Base-by-base conservation (phyloP, 2,329 filamentous ascomycete species). In the Monosporascus sp. region DNA sequence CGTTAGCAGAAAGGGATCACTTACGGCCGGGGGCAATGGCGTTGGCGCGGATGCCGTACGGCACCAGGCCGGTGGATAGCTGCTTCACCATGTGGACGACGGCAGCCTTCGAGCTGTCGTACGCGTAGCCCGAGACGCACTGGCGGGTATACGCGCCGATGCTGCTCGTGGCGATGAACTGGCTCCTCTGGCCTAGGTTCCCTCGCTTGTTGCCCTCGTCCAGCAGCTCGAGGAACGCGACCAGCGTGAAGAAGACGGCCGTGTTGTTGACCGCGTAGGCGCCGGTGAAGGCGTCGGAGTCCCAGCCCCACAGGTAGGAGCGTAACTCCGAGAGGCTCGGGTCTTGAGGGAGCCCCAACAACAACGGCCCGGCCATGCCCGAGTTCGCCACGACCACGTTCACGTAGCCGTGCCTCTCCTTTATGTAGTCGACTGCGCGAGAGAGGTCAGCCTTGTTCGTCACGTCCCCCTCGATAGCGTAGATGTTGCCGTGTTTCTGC, bases 41-140 rank as follows among this genome's bases (percentile, higher is more conserved):
- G 49, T 66, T 65, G 14, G 55, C 55, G 9, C 66, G 70, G n/a
- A 89, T 74, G 1, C 74, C 71, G 22, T 78, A 75, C 53, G 80
- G 78, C 47, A 77, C 75, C 48, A 88, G 76, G 61, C 81, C 77
- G 20, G 83, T 81, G 7, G 79, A 79, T 67, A 89, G 77, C 62
- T 86, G 76, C 67, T 87, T 87, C 25, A 82, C 82, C 59, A 89
- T 67, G 59, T 88, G 85, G 2, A 83, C 80, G 0, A 82, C 80
- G 0, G 80, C 86, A 1, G 81, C 84, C 70, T 89, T 89, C 51
- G 80, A 82, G 1, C 81, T 76, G 52, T 84, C 84, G 69, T 89
- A 89, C 0, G 79, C 77, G 65, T 84, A 87, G 56, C 87, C 84
- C 25, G 81, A 78, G 53, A 85, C 77, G 0, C 80, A 72, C 31